Evolutionary conservation across 2,329 filamentous ascomycete species (phyloP).

Genomic region (Colletotrichum abscissum): DNA sequence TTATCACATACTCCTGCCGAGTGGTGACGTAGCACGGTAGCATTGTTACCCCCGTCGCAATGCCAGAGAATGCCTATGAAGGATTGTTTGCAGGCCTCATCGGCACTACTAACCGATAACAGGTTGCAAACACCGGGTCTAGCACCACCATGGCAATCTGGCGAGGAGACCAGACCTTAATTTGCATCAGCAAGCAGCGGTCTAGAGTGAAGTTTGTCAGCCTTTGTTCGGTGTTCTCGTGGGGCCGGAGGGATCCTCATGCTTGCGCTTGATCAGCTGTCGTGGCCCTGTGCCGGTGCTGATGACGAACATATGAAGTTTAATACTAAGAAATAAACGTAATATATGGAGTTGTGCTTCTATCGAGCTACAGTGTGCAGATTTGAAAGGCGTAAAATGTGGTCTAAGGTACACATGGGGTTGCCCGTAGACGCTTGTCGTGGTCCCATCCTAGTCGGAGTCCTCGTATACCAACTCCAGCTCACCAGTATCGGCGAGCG

Average conservation of each 20-base stretch:
- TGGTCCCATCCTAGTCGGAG: neutral
- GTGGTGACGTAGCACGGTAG: constrained; percentile 5
- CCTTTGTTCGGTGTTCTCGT: too few species aligned
- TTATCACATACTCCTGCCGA: neutral
- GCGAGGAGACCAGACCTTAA: neutral
- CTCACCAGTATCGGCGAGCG: neutral
- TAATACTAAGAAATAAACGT: too few species aligned
- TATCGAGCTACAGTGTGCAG: too few species aligned
- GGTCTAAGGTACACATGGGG: too few species aligned
- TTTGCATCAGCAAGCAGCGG: too few species aligned
- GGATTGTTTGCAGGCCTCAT: neutral
- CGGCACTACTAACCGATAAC: neutral
- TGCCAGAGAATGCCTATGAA: neutral
- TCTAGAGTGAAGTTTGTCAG: too few species aligned
- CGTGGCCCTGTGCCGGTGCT: too few species aligned
- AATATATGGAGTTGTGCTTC: too few species aligned
- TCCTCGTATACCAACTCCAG: neutral
- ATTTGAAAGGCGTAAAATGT: too few species aligned
- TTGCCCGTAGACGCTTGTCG: neutral
- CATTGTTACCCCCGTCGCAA: neutral
- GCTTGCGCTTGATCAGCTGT: too few species aligned
- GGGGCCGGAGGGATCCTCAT: too few species aligned
- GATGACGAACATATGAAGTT: too few species aligned
- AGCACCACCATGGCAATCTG: neutral
- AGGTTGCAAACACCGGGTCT: neutral